Evolutionary conservation across 352 stramenopile species (phyloP).

Genomic region (Phytophthora vignae): DNA sequence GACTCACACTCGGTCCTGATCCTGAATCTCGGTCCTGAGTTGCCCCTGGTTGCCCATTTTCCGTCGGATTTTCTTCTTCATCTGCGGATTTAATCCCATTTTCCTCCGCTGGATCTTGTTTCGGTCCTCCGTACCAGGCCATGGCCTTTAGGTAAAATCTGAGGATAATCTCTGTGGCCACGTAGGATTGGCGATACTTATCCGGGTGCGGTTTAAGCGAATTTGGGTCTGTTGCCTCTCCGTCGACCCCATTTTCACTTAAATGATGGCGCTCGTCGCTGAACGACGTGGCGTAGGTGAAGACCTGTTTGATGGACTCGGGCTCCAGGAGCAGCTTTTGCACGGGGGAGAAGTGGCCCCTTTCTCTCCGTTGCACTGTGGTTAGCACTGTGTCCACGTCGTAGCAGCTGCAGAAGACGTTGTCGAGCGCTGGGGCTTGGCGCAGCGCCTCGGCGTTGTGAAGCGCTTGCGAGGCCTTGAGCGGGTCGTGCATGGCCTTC

Average conservation of each 20-base stretch:
- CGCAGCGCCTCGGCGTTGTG: slow-evolving; percentile 78
- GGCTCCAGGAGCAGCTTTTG: slow-evolving; percentile 72
- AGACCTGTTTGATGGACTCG: slow-evolving; percentile 68
- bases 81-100: slow-evolving; percentile 6
- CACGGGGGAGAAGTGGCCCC: slow-evolving; percentile 65
- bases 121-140: slow-evolving; percentile 72
- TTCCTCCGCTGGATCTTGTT: slow-evolving; percentile 17
- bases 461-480: slow-evolving; percentile 72
- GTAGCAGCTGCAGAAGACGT: slow-evolving; percentile 84
- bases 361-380: slow-evolving; percentile 66
- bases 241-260: not conserved
- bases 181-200: slow-evolving; percentile 61
- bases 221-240: slow-evolving; percentile 29
- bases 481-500: slow-evolving; percentile 54
- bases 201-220: slow-evolving; percentile 36
- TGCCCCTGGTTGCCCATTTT: not conserved
- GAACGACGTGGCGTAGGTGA: slow-evolving; percentile 62
- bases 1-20: slow-evolving; percentile 1
- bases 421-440: slow-evolving; percentile 65
- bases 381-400: slow-evolving; percentile 72
- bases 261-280: slow-evolving; percentile 13
- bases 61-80: slow-evolving; percentile 7
- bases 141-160: slow-evolving; percentile 80
- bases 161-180: slow-evolving; percentile 80
- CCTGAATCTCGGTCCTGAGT: not conserved